Evolutionary conservation across 495 filamentous ascomycete species (phyloP), one percentile per base, ranked within the genome.

Genomic region (Penicillium diatomitis): DNA sequence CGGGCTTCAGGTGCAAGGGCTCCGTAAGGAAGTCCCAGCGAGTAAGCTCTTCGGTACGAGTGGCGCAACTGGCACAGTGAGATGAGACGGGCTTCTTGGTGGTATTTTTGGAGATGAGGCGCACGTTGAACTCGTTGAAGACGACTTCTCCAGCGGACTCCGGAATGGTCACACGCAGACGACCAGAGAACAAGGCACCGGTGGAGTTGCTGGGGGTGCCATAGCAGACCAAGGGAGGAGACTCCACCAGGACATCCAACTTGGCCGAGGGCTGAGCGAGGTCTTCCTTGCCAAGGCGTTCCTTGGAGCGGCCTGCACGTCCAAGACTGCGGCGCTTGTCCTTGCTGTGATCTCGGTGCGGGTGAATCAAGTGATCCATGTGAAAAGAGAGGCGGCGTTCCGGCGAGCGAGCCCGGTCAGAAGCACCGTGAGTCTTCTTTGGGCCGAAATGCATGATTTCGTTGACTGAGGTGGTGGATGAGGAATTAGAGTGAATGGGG

Each of bases 141-240:
- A 76, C 78, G 34, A 90, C 65, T 4, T 68, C 64, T 6, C 56
- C 61, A 1, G 47, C 54, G 2, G 80, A 68, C 36, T 88, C 82
- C 38, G 76, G 71, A 59, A 95, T 73, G 30, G 75, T 65, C n/a
- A 96, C 63, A 49, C 82, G 78, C 51, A 97, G 69, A 48, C 88
- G 87, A 36, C 89, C 90, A 2, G 88, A 95, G 37, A 97, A 79
- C 35, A 99, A 69, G 5, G 92, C 89, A 45, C 92, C 92, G 5
- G 83, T 86, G 28, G 89, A 96, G 53, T 76, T 77, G 41, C 82
- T 73, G 1, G 88, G 74, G 6, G 75, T 70, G 12, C 87, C 89
- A 57, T 90, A 89, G 69, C 94, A 84, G 10, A 96, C 79, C 7
- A 91, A 71, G 1, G 92, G 92, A 0, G 92, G 88, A 3, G 88